These are phyloP conservation scores for Strobilomyces dryophilus DNA, from an alignment of 768 basidiomycete species.

Conservation along the genomic window DNA sequence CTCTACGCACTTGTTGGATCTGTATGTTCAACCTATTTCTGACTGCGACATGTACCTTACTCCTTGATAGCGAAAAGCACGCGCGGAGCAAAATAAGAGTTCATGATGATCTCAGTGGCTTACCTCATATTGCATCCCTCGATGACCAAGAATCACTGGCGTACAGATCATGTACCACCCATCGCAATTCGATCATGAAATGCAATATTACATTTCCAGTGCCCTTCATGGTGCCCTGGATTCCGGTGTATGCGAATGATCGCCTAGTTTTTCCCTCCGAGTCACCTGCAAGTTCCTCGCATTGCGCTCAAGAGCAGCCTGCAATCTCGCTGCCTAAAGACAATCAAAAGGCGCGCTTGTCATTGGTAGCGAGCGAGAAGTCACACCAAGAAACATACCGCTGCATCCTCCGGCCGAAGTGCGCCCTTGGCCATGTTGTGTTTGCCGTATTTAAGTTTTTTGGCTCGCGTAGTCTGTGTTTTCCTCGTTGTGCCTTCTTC, in stretches of 20 bases:
- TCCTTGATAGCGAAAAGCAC: conserved; percentile 56
- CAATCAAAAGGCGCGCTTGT: background rate
- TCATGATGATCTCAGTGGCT: conserved; percentile 32
- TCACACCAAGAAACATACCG: conserved; percentile 42
- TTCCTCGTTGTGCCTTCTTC: conserved; percentile 29
- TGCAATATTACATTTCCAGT: conserved; percentile 6
- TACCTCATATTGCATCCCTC: background rate
- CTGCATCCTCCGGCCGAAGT: conserved; percentile 75
- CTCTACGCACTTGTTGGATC: conserved; percentile 69
- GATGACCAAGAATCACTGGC: conserved; percentile 2
- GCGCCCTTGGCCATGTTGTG: conserved; percentile 91
- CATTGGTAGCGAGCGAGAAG: background rate
- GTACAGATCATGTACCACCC: conserved; percentile 20
- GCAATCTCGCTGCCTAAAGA: conserved; percentile 60
- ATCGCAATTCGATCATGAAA: conserved; percentile 14
- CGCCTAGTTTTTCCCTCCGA: conserved; percentile 22
- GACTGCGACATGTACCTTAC: background rate
- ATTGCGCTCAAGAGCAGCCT: conserved; percentile 55
- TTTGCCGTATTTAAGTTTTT: conserved; percentile 61
- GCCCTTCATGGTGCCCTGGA: conserved; percentile 3
- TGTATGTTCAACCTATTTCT: conserved; percentile 40
- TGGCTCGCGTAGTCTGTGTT: conserved; percentile 38
- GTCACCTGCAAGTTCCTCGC: conserved; percentile 29
- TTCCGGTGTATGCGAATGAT: conserved; percentile 21
- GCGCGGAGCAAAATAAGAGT: conserved; percentile 52